A percentile compares a stretch with the other conserved stretches of the same genome.
These are phyloP conservation scores for Medicago arabica DNA, from an alignment of 306 rosid genomes.

Conservation along the genomic window DNA sequence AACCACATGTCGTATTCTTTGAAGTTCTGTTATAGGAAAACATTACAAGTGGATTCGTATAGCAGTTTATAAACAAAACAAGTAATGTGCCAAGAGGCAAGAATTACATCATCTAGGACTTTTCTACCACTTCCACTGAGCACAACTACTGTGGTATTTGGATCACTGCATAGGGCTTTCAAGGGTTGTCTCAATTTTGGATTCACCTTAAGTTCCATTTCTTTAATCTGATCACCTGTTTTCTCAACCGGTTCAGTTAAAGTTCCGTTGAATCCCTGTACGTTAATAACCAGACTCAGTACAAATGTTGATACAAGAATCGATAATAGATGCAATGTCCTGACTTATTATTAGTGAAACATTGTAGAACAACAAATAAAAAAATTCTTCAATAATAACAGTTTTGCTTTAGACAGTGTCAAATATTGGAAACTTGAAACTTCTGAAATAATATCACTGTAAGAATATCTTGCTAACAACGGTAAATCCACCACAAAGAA, in stretches of 20 bases:
- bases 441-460: too few species aligned
- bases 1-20: conserved; percentile 86
- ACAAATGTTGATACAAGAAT: conserved; percentile 13
- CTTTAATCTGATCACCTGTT: conserved; percentile 89
- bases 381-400: background rate
- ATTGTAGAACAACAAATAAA: too few species aligned
- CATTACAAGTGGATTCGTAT: conserved; percentile 35
- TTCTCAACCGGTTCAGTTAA: conserved; percentile 90
- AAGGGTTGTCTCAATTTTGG: conserved; percentile 77
- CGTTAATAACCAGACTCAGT: conserved; percentile 38
- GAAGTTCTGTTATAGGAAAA: conserved; percentile 67
- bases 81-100: conserved; percentile 33
- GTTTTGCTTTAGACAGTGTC: background rate
- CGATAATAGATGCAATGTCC: background rate
- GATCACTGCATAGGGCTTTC: conserved; percentile 68
- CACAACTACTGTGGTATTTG: conserved; percentile 83
- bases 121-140: conserved; percentile 87
- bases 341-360: too few species aligned
- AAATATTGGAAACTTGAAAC: too few species aligned
- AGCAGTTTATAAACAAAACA: conserved; percentile 28
- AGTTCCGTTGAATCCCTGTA: conserved; percentile 89
- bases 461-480: too few species aligned
- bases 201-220: conserved; percentile 86
- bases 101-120: conserved; percentile 72
- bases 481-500: too few species aligned